A percentile compares a stretch with the other conserved stretches of the same genome.
These are phyloP conservation scores for Panicum virgatum DNA, from an alignment of 202 grass and related monocot species.

Conservation along the genomic window DNA sequence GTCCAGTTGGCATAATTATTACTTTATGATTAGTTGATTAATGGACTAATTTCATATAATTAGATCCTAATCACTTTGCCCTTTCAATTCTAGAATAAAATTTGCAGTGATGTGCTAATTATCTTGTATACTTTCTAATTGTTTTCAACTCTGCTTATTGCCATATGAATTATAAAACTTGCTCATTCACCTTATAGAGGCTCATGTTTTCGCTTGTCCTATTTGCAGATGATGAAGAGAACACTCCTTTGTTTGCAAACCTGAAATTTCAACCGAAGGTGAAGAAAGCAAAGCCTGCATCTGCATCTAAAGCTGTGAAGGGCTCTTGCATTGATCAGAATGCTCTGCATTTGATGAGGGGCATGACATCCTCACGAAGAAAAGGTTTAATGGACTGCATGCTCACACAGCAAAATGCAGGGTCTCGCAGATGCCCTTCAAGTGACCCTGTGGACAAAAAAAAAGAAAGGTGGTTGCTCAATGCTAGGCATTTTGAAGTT, in stretches of 20 bases:
- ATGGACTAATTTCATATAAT: neutral
- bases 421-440: conserved; percentile 15
- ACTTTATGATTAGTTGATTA: neutral
- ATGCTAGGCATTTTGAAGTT: conserved; percentile 20
- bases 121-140: neutral
- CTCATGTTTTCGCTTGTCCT: conserved; percentile 12
- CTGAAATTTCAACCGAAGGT: conserved; percentile 9
- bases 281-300: conserved; percentile 43
- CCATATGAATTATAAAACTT: neutral
- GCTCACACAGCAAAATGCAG: conserved; percentile 2
- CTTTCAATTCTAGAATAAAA: conserved; percentile 4
- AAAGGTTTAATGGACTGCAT: conserved; percentile 53
- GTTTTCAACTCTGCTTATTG: neutral
- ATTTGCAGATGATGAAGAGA: conserved; percentile 51
- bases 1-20: no score
- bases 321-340: conserved; percentile 37
- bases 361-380: conserved; percentile 53
- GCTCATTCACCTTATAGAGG: neutral
- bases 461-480: conserved; percentile 37
- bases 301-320: conserved; percentile 42
- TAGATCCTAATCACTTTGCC: neutral
- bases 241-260: conserved; percentile 28
- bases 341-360: conserved; percentile 50
- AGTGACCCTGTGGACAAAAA: conserved; percentile 40
- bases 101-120: neutral